These are phyloP conservation scores for Aureobasidium sp. DNA, from an alignment of 2,329 filamentous ascomycete genomes.

Conservation along the genomic window DNA sequence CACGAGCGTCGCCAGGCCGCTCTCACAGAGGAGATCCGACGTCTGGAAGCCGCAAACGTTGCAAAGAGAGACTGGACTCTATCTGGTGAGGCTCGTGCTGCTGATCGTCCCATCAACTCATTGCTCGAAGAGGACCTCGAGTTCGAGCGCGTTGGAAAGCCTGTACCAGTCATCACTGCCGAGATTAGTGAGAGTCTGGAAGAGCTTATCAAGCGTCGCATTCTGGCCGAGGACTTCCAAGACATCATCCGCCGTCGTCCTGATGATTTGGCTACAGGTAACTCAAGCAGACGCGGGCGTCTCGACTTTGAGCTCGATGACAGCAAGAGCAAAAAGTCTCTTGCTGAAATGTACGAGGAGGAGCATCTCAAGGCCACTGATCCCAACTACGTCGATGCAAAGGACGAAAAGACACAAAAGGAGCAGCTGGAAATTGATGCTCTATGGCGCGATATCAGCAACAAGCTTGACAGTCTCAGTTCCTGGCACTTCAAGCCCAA, in stretches of 20 bases:
- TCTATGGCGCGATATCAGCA: conserved; percentile 73
- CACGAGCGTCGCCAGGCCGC: conserved; percentile 83
- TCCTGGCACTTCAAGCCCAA: conserved; percentile 96
- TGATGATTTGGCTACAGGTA: conserved; percentile 56
- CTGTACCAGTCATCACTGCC: conserved; percentile 85
- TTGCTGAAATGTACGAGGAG: conserved; percentile 91
- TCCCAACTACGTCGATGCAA: conserved; percentile 69
- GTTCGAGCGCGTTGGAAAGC: conserved; percentile 91
- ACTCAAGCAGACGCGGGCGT: conserved; percentile 57
- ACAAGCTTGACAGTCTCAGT: conserved; percentile 77
- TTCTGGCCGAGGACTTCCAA: conserved; percentile 83
- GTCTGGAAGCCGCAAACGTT: conserved; percentile 79
- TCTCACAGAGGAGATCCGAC: conserved; percentile 80
- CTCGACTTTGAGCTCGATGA: conserved; percentile 66
- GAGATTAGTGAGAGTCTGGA: conserved; percentile 89
- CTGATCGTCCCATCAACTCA: conserved; percentile 79
- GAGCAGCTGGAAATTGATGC: conserved; percentile 76
- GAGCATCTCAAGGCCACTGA: conserved; percentile 71
- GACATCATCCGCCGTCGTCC: conserved; percentile 78
- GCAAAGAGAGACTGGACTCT: conserved; percentile 88
- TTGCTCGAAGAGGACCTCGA: conserved; percentile 90
- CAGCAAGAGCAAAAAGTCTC: conserved; percentile 73
- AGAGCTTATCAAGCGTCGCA: conserved; percentile 85
- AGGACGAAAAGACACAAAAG: conserved; percentile 65
- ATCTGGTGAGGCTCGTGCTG: conserved; percentile 75